phyloP scores from a whole-genome alignment of 2,329 filamentous ascomycete species.

The Laburnicola sp. region DNA sequence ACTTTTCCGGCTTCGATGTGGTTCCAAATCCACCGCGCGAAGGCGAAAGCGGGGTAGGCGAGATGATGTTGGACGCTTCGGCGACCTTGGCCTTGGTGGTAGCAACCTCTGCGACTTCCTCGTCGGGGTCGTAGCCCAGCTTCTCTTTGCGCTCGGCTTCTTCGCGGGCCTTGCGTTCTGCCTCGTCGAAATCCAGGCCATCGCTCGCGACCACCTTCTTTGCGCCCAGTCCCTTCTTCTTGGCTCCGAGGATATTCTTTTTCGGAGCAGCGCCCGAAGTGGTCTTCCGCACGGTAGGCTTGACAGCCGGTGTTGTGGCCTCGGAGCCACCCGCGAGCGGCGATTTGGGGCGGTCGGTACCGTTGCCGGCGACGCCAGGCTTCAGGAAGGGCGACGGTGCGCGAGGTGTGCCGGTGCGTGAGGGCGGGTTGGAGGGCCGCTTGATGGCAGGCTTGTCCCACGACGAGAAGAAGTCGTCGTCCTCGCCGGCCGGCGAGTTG shows the following conservation, averaged over 20 bases:
- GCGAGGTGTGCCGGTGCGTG: slow-evolving; percentile 83
- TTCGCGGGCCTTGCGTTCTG: slow-evolving; percentile 95
- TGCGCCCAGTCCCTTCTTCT: slow-evolving; percentile 56
- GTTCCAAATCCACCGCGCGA: slow-evolving; percentile 63
- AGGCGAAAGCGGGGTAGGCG: slow-evolving; percentile 76
- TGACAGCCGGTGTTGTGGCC: slow-evolving; percentile 57
- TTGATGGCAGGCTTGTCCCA: slow-evolving; percentile 99
- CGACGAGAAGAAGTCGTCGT: slow-evolving; percentile 97
- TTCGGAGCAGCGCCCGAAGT: slow-evolving; percentile 65
- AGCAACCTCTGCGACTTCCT: slow-evolving; percentile 59
- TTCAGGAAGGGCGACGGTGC: slow-evolving; percentile 88
- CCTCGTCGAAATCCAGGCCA: slow-evolving; percentile 90
- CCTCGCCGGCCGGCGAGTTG: slow-evolving; percentile 78
- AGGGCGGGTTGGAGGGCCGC: slow-evolving; percentile 89
- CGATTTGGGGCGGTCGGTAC: slow-evolving; percentile 72
- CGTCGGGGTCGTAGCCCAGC: slow-evolving; percentile 91
- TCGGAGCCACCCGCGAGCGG: slow-evolving; percentile 62
- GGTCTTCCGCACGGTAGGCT: slow-evolving; percentile 76
- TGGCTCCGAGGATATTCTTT: slow-evolving; percentile 88
- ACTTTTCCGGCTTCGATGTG: slow-evolving; percentile 57
- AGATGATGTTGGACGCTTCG: slow-evolving; percentile 64
- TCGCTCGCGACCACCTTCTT: slow-evolving; percentile 78
- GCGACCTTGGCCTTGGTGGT: slow-evolving; percentile 46
- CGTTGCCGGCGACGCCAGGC: slow-evolving; percentile 65
- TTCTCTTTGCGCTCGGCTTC: slow-evolving; percentile 96